Evolutionary conservation across 176 grass and related monocot species (phyloP).

Genomic region (Stipa capillata): DNA sequence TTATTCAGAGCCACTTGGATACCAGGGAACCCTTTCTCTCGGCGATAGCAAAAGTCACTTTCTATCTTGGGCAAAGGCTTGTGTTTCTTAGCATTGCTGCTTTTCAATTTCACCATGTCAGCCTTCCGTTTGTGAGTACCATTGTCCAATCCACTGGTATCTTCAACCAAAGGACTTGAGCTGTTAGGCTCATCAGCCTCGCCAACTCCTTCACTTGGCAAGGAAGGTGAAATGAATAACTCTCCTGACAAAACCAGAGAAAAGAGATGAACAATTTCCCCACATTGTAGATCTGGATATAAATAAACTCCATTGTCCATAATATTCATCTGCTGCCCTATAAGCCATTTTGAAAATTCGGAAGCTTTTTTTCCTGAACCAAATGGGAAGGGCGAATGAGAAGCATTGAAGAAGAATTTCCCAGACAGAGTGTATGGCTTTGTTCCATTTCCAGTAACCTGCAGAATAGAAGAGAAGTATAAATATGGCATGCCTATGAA

Average conservation of each 20-base stretch:
- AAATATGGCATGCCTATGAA: not conserved
- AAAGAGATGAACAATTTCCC: conserved; percentile 66
- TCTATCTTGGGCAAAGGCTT: conserved; percentile 54
- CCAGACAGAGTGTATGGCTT: conserved; percentile 71
- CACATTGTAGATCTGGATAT: conserved; percentile 73
- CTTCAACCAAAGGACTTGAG: conserved; percentile 24
- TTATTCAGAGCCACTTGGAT: conserved; percentile 58
- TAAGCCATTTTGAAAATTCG: conserved; percentile 63
- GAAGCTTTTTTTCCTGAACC: conserved; percentile 71
- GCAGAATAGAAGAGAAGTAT: conserved; percentile 18
- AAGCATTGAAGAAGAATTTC: conserved; percentile 66
- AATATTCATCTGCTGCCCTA: conserved; percentile 45
- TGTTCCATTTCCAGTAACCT: conserved; percentile 73
- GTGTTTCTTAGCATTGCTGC: conserved; percentile 50
- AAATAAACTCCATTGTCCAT: conserved; percentile 39
- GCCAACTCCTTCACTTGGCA: conserved; percentile 78
- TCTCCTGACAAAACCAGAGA: conserved; percentile 62
- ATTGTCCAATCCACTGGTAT: conserved; percentile 6
- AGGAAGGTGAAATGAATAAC: conserved; percentile 50
- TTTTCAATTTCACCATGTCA: conserved; percentile 38
- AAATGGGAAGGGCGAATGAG: conserved; percentile 77
- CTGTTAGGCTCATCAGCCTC: conserved; percentile 65
- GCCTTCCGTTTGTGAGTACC: conserved; percentile 40
- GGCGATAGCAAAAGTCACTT: conserved; percentile 51
- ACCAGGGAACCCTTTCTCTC: conserved; percentile 91